These are phyloP conservation scores for Nicotiana tabacum DNA, from an alignment of 257 asterid genomes.

Conservation along the genomic window DNA sequence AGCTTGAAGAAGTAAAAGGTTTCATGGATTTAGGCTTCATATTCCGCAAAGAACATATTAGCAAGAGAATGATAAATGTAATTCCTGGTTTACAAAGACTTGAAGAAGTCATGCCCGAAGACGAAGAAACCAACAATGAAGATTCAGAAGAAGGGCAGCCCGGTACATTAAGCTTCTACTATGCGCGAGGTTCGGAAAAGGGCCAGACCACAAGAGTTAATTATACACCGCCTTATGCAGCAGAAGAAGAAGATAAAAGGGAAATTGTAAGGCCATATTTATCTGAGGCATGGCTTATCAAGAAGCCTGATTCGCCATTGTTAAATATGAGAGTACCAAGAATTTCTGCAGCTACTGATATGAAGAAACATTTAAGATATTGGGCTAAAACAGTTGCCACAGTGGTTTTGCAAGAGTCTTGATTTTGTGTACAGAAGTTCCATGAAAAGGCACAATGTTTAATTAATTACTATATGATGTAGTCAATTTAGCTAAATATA, in stretches of 20 bases:
- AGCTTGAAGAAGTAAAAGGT: conserved; percentile 65
- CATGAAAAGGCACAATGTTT: not conserved
- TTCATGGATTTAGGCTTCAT: conserved; percentile 64
- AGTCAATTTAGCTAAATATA: not conserved
- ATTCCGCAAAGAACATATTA: conserved; percentile 37
- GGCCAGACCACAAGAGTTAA: too few relatives aligned
- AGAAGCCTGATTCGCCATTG: conserved; percentile 43
- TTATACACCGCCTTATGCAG: too few relatives aligned
- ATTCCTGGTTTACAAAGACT: conserved; percentile 56
- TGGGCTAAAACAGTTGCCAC: conserved; percentile 70
- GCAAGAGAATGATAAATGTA: conserved; percentile 35
- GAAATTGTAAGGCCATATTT: conserved; percentile 40
- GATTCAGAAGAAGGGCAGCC: not conserved
- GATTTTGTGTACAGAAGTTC: not conserved
- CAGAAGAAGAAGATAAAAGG: not conserved
- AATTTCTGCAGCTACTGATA: conserved; percentile 34
- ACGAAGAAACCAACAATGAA: not conserved
- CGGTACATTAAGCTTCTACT: too few relatives aligned
- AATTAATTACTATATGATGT: not conserved
- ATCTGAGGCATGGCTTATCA: conserved; percentile 56
- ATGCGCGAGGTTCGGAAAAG: too few relatives aligned
- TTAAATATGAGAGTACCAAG: conserved; percentile 35
- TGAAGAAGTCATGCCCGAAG: not conserved
- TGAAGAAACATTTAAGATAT: conserved; percentile 57
- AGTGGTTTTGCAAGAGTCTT: conserved; percentile 38